Conservation (phyloP, 768 basidiomycete genomes). For the Russula vinacea region DNA sequence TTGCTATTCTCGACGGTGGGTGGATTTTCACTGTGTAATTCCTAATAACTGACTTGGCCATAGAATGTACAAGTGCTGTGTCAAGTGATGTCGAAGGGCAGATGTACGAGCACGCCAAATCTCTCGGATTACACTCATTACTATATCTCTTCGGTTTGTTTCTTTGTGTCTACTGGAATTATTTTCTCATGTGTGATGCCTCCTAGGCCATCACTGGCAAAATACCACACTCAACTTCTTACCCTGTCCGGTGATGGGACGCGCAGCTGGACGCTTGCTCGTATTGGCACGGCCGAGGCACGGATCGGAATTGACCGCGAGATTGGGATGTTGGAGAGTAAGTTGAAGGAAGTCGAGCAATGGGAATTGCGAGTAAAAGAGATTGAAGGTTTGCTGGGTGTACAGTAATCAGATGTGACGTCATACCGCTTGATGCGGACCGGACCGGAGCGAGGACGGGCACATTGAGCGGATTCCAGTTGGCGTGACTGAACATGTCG, state of each 20-base stretch:
- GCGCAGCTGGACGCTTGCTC: constrained; percentile 66
- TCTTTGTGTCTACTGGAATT: neutral
- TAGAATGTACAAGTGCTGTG: constrained; percentile 93
- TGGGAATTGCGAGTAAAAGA: constrained; percentile 73
- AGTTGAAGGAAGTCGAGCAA: constrained; percentile 62
- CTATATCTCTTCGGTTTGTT: constrained; percentile 78
- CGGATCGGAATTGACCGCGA: constrained; percentile 72
- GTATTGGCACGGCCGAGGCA: constrained; percentile 71
- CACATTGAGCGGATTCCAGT: neutral
- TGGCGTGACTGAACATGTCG: constrained; percentile 7
- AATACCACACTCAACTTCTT: constrained; percentile 85
- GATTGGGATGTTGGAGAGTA: constrained; percentile 61
- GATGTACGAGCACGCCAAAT: constrained; percentile 93
- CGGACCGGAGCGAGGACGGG: neutral
- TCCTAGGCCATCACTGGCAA: constrained; percentile 72
- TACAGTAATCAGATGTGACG: neutral
- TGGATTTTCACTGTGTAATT: constrained; percentile 7
- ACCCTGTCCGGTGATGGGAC: constrained; percentile 71
- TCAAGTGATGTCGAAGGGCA: constrained; percentile 93
- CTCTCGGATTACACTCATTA: constrained; percentile 89
- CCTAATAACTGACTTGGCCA: constrained; percentile 13
- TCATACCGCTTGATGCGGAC: neutral
- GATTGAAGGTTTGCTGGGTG: constrained; percentile 54
- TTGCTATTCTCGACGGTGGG: constrained; percentile 82
- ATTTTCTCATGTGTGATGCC: constrained; percentile 3